Conservation (phyloP, 495 filamentous ascomycete species). For the Penicillium simplicissimum region DNA sequence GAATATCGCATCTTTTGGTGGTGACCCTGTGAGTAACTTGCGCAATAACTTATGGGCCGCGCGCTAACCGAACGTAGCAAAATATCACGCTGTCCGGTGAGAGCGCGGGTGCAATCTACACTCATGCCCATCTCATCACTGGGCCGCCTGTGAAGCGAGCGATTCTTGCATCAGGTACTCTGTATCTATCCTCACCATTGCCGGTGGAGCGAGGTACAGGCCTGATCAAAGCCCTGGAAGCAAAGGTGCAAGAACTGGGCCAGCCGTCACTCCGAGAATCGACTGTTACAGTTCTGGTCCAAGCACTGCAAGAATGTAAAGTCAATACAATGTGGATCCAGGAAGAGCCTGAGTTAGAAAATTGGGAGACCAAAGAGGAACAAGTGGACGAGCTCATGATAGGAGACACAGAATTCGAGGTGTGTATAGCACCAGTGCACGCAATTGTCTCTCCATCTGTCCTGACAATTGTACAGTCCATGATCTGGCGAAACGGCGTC, state of each 20-base stretch:
- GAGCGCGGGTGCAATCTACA: conserved; percentile 43
- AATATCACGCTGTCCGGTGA: conserved; percentile 43
- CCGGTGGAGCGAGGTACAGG: conserved; percentile 32
- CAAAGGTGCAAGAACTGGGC: conserved; percentile 32
- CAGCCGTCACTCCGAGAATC: conserved; percentile 32
- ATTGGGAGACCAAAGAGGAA: conserved; percentile 37
- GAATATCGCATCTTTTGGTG: conserved; percentile 62
- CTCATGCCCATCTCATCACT: conserved; percentile 41
- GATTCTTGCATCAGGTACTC: conserved; percentile 37
- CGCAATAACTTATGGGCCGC: neutral
- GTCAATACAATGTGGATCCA: conserved; percentile 45
- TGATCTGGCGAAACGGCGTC: conserved; percentile 46
- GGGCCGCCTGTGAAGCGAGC: conserved; percentile 40
- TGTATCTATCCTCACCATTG: conserved; percentile 39
- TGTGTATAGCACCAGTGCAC: conserved; percentile 6
- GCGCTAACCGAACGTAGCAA: conserved; percentile 15
- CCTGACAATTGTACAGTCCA: conserved; percentile 26
- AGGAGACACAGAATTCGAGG: conserved; percentile 44
- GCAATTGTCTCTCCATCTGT: neutral
- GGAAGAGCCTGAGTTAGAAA: conserved; percentile 33
- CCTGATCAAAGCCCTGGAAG: conserved; percentile 31
- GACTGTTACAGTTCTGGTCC: conserved; percentile 28
- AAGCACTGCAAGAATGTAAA: conserved; percentile 37
- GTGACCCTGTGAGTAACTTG: conserved; percentile 49
- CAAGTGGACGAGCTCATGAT: conserved; percentile 44